Base-by-base conservation (phyloP, 176 grass and related monocot genomes). In the Aegilops tauschii region DNA sequence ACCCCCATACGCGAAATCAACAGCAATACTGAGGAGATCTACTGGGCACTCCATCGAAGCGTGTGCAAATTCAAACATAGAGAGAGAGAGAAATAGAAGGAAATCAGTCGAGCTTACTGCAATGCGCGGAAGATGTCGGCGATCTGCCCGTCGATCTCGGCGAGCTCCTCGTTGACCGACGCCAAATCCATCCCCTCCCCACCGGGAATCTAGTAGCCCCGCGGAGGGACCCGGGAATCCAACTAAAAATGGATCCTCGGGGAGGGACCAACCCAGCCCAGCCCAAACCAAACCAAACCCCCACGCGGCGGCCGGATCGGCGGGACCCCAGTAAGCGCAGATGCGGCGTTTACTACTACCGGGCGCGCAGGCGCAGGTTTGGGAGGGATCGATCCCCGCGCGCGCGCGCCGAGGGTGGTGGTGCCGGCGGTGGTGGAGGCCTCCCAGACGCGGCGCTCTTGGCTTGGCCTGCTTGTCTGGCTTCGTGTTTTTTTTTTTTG, bases 61-160 rank as follows among this genome's bases (percentile, higher is more conserved):
- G 28, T 0, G 34, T 25, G 12, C 0, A 40, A 84, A 75, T 58
- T 56, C 5, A 61, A 86, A 61, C 16, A 23, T 8, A 3, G 9
- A 23, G 1, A 3, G 8, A 40, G 11, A 17, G 9, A 68, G n/a
- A 61, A 27, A n/a, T 18, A 4, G 0, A 34, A 9, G 59, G 10
- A 29, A 61, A 42, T 14, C 5, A 21, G 62, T 12, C 4, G 84
- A 88, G 73, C 93, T 94, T 95, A 98, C 96, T 91, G 92, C 84
- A 98, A 98, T 91, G 90, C 84, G 34, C 93, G 96, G 76, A 98
- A 91, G 85, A 98, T 94, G 64, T 98, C 93, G 61, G 74, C 81
- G 84, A 96, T 94, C 90, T 96, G 92, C 0, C 96, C 96, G 56
- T 98, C 92, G 83, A 90, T 96, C 92, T 92, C 88, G 74, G 92